Evolutionary conservation across 148 eudicot species (phyloP).

Genomic region (Vaccinium myrtillus): DNA sequence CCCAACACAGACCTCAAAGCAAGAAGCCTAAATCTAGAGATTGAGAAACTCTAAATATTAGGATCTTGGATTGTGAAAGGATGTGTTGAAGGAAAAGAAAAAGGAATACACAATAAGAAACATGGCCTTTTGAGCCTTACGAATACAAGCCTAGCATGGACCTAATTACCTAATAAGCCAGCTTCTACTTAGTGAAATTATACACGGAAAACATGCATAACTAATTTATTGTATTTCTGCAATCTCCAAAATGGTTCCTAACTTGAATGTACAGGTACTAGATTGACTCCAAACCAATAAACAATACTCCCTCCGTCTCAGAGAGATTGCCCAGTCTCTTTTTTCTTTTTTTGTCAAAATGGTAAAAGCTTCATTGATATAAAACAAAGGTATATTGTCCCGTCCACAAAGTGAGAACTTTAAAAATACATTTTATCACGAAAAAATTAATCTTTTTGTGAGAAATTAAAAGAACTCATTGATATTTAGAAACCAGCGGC

Average conservation of each 20-base stretch:
- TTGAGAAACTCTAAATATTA: background rate
- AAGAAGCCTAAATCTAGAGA: slow-evolving; percentile 1
- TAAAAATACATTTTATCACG: no score
- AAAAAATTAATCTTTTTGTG: no score
- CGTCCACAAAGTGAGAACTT: no score
- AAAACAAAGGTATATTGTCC: no score
- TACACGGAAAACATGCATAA: background rate
- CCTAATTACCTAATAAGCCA: background rate
- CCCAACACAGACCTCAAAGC: background rate
- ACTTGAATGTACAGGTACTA: background rate
- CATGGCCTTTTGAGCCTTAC: background rate
- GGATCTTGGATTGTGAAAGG: background rate
- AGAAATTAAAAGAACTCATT: no score
- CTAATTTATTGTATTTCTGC: background rate
- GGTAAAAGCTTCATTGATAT: no score
- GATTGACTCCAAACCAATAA: background rate
- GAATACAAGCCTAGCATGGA: background rate
- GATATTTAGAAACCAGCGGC: no score
- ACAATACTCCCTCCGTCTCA: background rate
- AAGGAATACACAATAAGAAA: background rate
- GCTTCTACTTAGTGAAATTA: background rate
- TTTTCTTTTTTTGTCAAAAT: no score
- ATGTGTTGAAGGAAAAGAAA: background rate
- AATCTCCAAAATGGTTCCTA: background rate
- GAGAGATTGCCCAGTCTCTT: no score